A percentile compares a stretch with the other conserved stretches of the same genome.
These are phyloP conservation scores for Cichorium intybus DNA, from an alignment of 140 eudicot genomes.

Conservation along the genomic window DNA sequence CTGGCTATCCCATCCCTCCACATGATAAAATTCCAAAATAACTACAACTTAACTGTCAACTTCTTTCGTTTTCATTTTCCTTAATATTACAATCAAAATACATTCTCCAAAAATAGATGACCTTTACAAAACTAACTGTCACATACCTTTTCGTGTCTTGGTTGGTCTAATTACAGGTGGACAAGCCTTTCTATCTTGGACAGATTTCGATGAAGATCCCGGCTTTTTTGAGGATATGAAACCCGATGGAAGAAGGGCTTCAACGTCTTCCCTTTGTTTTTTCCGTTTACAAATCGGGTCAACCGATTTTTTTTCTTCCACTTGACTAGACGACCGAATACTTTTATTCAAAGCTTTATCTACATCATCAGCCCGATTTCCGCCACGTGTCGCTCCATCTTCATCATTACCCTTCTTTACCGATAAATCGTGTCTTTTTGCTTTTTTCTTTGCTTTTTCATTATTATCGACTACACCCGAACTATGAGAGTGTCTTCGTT, in stretches of 20 bases:
- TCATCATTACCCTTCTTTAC: constrained; percentile 23
- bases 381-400: constrained; percentile 17
- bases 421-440: constrained; percentile 26
- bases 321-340: constrained; percentile 22
- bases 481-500: constrained; percentile 34
- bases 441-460: constrained; percentile 33
- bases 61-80: neutral
- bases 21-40: neutral
- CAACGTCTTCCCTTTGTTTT: constrained; percentile 92
- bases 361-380: constrained; percentile 21
- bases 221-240: constrained; percentile 74
- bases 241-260: constrained; percentile 88
- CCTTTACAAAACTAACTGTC: neutral
- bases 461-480: constrained; percentile 19
- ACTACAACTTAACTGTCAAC: neutral
- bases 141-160: constrained; percentile 63
- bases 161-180: constrained; percentile 44
- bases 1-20: neutral
- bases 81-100: neutral
- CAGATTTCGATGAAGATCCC: constrained; percentile 40
- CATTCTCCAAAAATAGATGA: neutral
- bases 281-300: constrained; percentile 52
- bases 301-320: constrained; percentile 29
- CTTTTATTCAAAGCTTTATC: constrained; percentile 20
- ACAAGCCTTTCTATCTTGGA: constrained; percentile 39